Evolutionary conservation across 768 basidiomycete genomes (phyloP).

Genomic region (Pulveroboletus frians): DNA sequence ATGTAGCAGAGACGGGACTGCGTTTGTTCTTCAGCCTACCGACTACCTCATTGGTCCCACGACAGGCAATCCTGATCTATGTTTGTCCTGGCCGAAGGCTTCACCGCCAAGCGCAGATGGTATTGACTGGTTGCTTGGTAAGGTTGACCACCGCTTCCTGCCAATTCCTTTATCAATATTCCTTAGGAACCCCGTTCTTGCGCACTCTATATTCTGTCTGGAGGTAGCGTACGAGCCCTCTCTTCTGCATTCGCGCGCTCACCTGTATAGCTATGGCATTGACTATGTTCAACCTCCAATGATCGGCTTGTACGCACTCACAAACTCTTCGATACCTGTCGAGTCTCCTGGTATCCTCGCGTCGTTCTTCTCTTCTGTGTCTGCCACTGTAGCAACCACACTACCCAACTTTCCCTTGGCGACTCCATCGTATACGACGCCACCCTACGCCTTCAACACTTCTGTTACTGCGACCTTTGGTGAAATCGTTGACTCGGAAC

Average conservation of each 20-base stretch:
- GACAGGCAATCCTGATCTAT: slow-evolving; percentile 57
- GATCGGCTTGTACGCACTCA: slow-evolving; percentile 68
- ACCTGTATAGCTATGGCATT: slow-evolving; percentile 59
- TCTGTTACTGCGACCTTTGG: slow-evolving; percentile 53
- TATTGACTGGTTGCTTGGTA: slow-evolving; percentile 81
- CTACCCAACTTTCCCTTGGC: slow-evolving; percentile 67
- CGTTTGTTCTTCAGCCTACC: slow-evolving; percentile 63
- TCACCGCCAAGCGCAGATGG: slow-evolving; percentile 63
- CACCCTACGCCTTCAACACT: slow-evolving; percentile 64
- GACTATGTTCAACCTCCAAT: slow-evolving; percentile 67
- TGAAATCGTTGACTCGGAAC: slow-evolving; percentile 52
- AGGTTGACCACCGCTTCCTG: background rate
- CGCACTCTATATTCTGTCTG: slow-evolving; percentile 75
- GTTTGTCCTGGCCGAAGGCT: slow-evolving; percentile 72
- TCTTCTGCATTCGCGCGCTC: slow-evolving; percentile 1
- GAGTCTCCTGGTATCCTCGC: slow-evolving; percentile 40
- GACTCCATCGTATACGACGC: slow-evolving; percentile 59
- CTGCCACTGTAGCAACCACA: slow-evolving; percentile 61
- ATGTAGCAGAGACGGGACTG: slow-evolving; percentile 19
- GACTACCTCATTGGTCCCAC: slow-evolving; percentile 76
- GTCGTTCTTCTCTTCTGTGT: slow-evolving; percentile 54
- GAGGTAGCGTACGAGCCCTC: slow-evolving; percentile 41
- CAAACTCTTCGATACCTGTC: slow-evolving; percentile 39
- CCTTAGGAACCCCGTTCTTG: slow-evolving; percentile 57
- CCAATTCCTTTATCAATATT: background rate